A percentile compares a stretch with the other conserved stretches of the same genome.
Evolutionary conservation across 495 filamentous ascomycete species (phyloP).

Genomic region (Podospora pseudocomata): DNA sequence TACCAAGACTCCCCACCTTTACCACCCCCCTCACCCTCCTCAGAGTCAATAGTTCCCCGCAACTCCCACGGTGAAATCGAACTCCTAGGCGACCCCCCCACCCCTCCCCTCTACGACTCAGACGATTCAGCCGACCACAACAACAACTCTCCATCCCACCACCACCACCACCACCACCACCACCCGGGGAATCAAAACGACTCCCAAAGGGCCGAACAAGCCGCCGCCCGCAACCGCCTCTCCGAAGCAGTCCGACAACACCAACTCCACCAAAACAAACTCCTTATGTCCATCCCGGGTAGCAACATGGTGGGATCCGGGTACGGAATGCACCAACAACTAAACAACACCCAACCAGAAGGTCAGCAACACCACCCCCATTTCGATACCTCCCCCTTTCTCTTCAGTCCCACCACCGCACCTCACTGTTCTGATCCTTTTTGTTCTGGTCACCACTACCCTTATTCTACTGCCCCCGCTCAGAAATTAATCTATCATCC

Average conservation of each 20-base stretch:
- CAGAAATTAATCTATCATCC: not conserved
- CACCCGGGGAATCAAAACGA: not conserved
- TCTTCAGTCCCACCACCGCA: not conserved
- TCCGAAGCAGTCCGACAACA: constrained; percentile 55
- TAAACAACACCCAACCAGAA: not conserved
- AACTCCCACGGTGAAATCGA: constrained; percentile 73
- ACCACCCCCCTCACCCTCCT: constrained; percentile 39
- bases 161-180: constrained; percentile 24
- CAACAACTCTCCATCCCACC: constrained; percentile 54
- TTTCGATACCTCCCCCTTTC: not conserved
- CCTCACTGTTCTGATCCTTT: not conserved
- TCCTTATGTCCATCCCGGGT: not conserved
- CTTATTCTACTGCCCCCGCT: not conserved
- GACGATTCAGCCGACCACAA: constrained; percentile 62
- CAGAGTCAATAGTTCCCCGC: constrained; percentile 66
- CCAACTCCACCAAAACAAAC: constrained; percentile 56
- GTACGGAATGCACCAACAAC: not conserved
- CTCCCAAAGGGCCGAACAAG: constrained; percentile 43
- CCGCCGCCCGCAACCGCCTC: constrained; percentile 44
- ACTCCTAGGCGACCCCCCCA: constrained; percentile 56
- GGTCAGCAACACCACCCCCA: not conserved
- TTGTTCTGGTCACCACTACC: not conserved
- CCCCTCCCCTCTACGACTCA: constrained; percentile 51
- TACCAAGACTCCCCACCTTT: constrained; percentile 1
- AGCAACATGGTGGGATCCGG: not conserved